Evolutionary conservation across 495 filamentous ascomycete species (phyloP).

Genomic region (Xylaria bambusicola): DNA sequence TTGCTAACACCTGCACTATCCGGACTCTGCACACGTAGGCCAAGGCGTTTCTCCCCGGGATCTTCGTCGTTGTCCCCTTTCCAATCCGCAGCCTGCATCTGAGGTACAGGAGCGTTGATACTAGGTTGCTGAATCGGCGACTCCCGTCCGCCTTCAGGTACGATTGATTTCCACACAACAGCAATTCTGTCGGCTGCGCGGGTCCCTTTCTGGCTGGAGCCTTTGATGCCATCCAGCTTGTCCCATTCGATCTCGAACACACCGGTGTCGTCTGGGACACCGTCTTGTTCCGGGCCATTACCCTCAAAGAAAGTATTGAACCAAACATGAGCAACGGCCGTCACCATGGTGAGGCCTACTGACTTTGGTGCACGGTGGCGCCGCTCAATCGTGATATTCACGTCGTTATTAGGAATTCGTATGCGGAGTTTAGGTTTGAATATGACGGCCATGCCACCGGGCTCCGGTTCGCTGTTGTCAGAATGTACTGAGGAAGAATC

Average conservation of each 20-base stretch:
- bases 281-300: constrained; percentile 61
- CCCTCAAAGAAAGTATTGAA: constrained; percentile 96
- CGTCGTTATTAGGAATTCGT: constrained; percentile 73
- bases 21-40: constrained; percentile 61
- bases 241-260: constrained; percentile 64
- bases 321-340: constrained; percentile 92
- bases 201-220: constrained; percentile 75
- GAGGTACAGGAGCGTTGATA: constrained; percentile 63
- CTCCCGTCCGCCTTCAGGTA: constrained; percentile 30
- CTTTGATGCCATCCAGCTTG: constrained; percentile 69
- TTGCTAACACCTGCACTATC: constrained; percentile 66
- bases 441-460: constrained; percentile 67
- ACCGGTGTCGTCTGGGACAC: constrained; percentile 50
- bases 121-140: constrained; percentile 55
- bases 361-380: constrained; percentile 67
- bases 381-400: constrained; percentile 87
- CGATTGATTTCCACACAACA: constrained; percentile 71
- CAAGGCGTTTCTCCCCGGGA: constrained; percentile 61
- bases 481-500: constrained; percentile 16
- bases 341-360: constrained; percentile 85
- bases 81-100: constrained; percentile 73
- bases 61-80: constrained; percentile 51
- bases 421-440: constrained; percentile 67
- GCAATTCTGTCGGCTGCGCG: constrained; percentile 80
- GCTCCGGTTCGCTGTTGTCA: constrained; percentile 37